Evolutionary conservation across 495 filamentous ascomycete species (phyloP), one percentile per base, ranked within the genome.

Genomic region (Podospora sp.): DNA sequence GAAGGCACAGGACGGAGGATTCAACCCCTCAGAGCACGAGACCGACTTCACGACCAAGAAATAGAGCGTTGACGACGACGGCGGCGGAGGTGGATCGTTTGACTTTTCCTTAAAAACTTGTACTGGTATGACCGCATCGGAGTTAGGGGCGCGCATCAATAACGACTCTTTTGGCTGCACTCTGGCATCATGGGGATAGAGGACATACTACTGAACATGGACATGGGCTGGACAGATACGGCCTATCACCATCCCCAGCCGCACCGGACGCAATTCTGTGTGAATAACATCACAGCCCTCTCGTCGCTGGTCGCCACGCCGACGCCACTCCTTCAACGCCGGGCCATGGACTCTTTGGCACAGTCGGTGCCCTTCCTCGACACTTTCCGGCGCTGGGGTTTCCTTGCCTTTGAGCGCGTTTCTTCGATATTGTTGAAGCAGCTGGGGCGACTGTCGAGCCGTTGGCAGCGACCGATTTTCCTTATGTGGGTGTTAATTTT

Each of bases 31-130:
- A 1, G 82, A 83, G 21, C 81, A 86, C 70, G 92, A 96, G 85
- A 89, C 82, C 56, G 92, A 96, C 73, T 95, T 94, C 77, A 96
- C 92, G 46, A 91, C 89, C 67, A 86, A 85, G 79, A 74, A 78
- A 72, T 82, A 76, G n/a, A 16, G 20, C 18, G 6, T 8, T 33
- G 9, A 8, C 36, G 20, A 24, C 20, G n/a, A 11, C 52, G 52
- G n/a, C 52, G 20, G 14, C 8, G 52, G 52, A 55, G 20, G 20
- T 22, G 52, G 24, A 55, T 22, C 20, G 52, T 22, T 22, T 22
- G 9, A 56, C 18, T 26, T 61, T 58, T 53, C 24, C 6, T 51
- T 29, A 21, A 16, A 12, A 52, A 9, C 57, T 59, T 46, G 40
- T 46, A 46, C 16, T 46, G 40, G 12, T 46, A 46, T 46, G 40